phyloP scores from a whole-genome alignment of 1,284 basidiomycete species.

The Mrakiaceae sp. region DNA sequence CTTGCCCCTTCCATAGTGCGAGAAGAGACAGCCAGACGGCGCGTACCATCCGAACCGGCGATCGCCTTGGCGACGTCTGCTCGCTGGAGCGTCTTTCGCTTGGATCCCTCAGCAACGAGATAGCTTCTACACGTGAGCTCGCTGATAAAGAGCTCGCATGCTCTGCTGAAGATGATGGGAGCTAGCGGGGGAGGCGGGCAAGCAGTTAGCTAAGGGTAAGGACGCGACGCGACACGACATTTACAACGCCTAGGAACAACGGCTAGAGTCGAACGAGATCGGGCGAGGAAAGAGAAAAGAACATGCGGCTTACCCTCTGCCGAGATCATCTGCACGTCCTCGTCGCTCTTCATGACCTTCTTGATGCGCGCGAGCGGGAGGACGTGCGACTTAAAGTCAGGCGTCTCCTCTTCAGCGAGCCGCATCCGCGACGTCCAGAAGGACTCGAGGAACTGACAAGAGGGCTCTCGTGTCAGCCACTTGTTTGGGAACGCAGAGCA shows the following conservation, averaged over 20 bases:
- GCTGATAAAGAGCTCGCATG: background rate
- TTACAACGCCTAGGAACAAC: no score
- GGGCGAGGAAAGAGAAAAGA: no score
- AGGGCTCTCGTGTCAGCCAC: background rate
- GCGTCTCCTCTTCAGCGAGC: constrained; percentile 64
- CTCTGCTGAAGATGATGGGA: background rate
- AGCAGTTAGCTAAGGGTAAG: background rate
- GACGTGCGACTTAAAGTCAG: constrained; percentile 71
- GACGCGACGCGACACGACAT: background rate
- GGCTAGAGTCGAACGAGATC: no score
- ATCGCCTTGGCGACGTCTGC: constrained; percentile 84
- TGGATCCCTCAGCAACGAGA: constrained; percentile 84
- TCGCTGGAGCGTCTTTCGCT: constrained; percentile 77
- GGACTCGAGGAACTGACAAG: constrained; percentile 51
- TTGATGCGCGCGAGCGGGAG: constrained; percentile 86
- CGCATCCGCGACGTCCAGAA: constrained; percentile 69
- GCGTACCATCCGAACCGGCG: constrained; percentile 54
- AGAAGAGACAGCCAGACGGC: background rate
- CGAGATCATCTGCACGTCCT: constrained; percentile 93
- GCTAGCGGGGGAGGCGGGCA: background rate
- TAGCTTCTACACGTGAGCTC: constrained; percentile 67
- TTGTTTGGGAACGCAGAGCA: background rate
- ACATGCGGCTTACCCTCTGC: constrained; percentile 57
- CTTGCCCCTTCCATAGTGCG: background rate
- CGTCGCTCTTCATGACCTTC: constrained; percentile 97